Percentiles rank a stretch among this genome's conserved stretches.
Conservation (phyloP, 2,329 filamentous ascomycete genomes). For the Lecanicillium sp. region DNA sequence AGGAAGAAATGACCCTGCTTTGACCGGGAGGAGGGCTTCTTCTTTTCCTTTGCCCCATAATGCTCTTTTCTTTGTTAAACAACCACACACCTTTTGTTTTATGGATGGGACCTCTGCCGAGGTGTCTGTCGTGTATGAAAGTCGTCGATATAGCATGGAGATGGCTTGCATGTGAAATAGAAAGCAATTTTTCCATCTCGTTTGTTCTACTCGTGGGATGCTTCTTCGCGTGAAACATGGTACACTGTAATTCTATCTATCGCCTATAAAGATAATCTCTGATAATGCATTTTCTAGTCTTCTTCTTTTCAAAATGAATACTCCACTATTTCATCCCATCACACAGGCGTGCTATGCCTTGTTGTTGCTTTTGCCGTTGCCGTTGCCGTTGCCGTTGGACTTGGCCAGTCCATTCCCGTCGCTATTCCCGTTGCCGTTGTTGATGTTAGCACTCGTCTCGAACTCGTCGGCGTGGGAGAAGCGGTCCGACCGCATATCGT, state of each 20-base stretch:
- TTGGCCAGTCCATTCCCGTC: too few relatives aligned
- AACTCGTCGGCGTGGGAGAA: constrained; percentile 39
- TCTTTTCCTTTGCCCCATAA: too few relatives aligned
- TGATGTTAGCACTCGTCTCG: constrained; percentile 33
- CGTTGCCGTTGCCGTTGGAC: not conserved
- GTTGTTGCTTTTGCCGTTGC: too few relatives aligned
- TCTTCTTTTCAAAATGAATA: not conserved
- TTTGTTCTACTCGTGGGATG: constrained; percentile 2
- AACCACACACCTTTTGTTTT: constrained; percentile 18
- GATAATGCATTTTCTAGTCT: not conserved
- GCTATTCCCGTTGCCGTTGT: not conserved
- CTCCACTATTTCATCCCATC: too few relatives aligned
- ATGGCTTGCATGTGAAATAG: constrained; percentile 19
- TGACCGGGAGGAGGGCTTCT: too few relatives aligned
- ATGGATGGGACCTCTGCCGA: constrained; percentile 19
- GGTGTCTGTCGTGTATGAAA: constrained; percentile 13
- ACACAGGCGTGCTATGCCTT: too few relatives aligned
- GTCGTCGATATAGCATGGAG: constrained; percentile 12
- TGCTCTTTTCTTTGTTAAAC: not conserved
- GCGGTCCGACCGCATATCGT: constrained; percentile 21
- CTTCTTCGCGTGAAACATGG: not conserved
- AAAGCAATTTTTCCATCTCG: constrained; percentile 16
- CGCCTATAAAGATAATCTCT: constrained; percentile 1
- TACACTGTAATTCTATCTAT: not conserved
- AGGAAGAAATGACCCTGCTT: too few relatives aligned